A percentile compares a stretch with the other conserved stretches of the same genome.
Conservation (phyloP, 129 eudicot species). For the Flaveria robusta region DNA sequence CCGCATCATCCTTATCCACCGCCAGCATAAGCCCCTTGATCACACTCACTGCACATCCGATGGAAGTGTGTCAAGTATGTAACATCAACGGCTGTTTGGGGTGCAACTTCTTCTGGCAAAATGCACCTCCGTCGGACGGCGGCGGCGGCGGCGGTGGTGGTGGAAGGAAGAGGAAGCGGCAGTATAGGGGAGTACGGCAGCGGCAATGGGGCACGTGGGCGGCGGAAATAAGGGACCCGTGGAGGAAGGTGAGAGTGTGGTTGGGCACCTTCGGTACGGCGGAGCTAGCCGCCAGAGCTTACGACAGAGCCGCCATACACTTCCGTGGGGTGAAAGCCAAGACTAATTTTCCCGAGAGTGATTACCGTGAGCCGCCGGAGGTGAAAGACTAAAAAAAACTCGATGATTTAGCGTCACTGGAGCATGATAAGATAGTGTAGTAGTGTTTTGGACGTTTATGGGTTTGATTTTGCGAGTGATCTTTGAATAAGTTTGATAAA, state of each 20-base stretch:
- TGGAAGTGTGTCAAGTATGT: constrained; percentile 29
- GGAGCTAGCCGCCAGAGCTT: constrained; percentile 56
- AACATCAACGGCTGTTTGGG: constrained; percentile 32
- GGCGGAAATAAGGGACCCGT: constrained; percentile 57
- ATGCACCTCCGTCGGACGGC: constrained; percentile 14
- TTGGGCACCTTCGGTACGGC: constrained; percentile 53
- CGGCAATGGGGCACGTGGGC: constrained; percentile 48
- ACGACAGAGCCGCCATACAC: constrained; percentile 51
- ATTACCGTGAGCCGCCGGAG: constrained; percentile 13
- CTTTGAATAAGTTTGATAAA: no score
- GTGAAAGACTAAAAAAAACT: neutral
- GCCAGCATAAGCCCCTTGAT: no score
- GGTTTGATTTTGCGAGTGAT: neutral
- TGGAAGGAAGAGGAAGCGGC: constrained; percentile 29
- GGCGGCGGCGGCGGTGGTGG: neutral
- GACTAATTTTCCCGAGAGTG: constrained; percentile 48
- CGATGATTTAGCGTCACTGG: no score
- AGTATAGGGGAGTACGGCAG: constrained; percentile 39
- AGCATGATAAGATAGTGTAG: neutral
- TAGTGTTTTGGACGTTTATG: neutral
- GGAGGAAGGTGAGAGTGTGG: constrained; percentile 44
- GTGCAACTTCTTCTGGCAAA: constrained; percentile 29
- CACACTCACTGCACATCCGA: neutral
- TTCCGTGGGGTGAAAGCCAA: constrained; percentile 56
- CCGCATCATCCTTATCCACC: no score